phyloP scores from a whole-genome alignment of 768 basidiomycete genomes.

The Gymnopilus junonius region DNA sequence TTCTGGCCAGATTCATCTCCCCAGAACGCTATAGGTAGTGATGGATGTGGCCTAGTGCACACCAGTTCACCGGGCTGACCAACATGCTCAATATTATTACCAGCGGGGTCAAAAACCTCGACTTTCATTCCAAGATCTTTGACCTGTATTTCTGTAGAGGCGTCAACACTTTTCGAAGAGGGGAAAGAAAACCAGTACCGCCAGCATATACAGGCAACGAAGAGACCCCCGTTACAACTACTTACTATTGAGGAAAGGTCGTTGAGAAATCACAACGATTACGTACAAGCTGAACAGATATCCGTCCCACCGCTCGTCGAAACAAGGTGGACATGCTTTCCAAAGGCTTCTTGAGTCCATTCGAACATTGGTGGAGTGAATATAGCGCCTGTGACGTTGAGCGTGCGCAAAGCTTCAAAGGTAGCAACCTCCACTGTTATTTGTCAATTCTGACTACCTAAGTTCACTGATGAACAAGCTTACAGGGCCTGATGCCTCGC shows the following conservation, averaged over 20 bases:
- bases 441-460: background rate
- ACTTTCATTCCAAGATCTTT: conserved; percentile 71
- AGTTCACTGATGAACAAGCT: conserved; percentile 12
- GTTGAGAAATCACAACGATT: background rate
- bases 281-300: conserved; percentile 66
- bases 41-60: conserved; percentile 72
- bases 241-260: background rate
- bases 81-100: conserved; percentile 54
- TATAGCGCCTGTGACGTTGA: conserved; percentile 65
- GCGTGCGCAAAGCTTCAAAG: conserved; percentile 58
- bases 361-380: conserved; percentile 69
- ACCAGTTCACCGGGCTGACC: conserved; percentile 65
- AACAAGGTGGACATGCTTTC: conserved; percentile 50
- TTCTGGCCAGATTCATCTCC: conserved; percentile 63
- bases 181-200: conserved; percentile 41
- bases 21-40: conserved; percentile 70
- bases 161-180: background rate
- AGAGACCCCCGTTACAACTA: conserved; percentile 58
- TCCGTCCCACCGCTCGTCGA: conserved; percentile 78
- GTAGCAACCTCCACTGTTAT: conserved; percentile 49
- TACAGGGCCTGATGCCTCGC: conserved; percentile 58
- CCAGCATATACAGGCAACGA: conserved; percentile 63
- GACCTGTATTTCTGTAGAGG: conserved; percentile 58
- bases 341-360: conserved; percentile 67
- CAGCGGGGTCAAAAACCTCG: conserved; percentile 58